phyloP scores from a whole-genome alignment of 352 stramenopile genomes.

The Phytophthora multivora region DNA sequence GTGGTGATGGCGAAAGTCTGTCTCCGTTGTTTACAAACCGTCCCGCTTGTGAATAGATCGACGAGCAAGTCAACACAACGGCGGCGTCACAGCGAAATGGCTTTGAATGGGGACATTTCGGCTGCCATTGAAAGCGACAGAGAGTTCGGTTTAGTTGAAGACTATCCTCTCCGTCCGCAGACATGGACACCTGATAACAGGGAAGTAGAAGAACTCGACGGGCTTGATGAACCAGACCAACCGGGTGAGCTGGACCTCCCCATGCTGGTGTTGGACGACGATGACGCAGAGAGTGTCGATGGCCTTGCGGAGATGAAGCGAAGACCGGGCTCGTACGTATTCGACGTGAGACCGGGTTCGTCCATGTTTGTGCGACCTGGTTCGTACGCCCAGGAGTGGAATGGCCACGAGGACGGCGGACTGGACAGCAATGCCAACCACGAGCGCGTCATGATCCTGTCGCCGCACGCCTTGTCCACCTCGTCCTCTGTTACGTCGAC shows the following conservation, averaged over 20 bases:
- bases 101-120: constrained; percentile 4
- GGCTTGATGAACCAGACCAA: constrained; percentile 13
- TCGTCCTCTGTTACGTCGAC: constrained; percentile 46
- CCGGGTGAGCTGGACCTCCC: constrained; percentile 31
- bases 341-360: constrained; percentile 17
- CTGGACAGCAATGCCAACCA: constrained; percentile 29
- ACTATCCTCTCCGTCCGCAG: constrained; percentile 22
- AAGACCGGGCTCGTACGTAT: constrained; percentile 19
- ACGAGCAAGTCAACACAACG: constrained; percentile 34
- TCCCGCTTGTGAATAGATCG: constrained; percentile 38
- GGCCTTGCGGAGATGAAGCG: constrained; percentile 35
- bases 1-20: constrained; percentile 71
- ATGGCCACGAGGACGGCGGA: constrained; percentile 23
- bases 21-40: constrained; percentile 56
- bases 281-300: constrained; percentile 39
- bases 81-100: constrained; percentile 31
- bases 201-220: constrained; percentile 35
- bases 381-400: constrained; percentile 35
- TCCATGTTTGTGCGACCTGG: constrained; percentile 22
- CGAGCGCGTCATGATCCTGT: constrained; percentile 34
- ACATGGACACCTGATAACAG: constrained; percentile 30
- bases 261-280: constrained; percentile 42
- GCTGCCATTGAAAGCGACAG: background rate
- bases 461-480: constrained; percentile 32
- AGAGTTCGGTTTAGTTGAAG: constrained; percentile 3